A percentile compares a stretch with the other conserved stretches of the same genome.
Evolutionary conservation across 208 protist genomes (phyloP).

Genomic region (Trypanosoma melophagium): DNA sequence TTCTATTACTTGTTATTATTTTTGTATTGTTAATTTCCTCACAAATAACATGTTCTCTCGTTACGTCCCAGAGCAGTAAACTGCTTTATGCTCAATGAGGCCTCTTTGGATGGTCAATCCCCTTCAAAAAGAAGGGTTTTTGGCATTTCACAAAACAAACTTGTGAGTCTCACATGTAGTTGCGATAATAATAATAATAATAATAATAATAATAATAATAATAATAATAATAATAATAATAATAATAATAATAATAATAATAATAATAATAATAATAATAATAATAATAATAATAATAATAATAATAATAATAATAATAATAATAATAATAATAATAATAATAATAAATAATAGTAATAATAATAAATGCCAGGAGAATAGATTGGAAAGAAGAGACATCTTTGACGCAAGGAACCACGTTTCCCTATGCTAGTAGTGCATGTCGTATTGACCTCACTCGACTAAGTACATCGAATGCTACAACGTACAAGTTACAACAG

Average conservation of each 20-base stretch:
- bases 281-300: not conserved
- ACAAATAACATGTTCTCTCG: too few relatives aligned
- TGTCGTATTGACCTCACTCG: too few relatives aligned
- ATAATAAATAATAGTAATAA: not conserved
- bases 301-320: not conserved
- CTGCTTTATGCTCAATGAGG: not conserved
- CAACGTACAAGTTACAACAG: too few relatives aligned
- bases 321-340: not conserved
- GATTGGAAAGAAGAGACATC: too few relatives aligned
- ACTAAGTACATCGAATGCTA: too few relatives aligned
- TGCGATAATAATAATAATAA: not conserved
- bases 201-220: not conserved
- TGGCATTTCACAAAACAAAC: not conserved
- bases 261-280: not conserved
- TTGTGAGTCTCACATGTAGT: not conserved
- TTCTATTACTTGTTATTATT: too few relatives aligned
- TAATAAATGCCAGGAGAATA: not conserved
- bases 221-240: too few relatives aligned
- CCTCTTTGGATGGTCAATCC: not conserved
- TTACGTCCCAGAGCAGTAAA: not conserved
- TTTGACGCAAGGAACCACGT: too few relatives aligned
- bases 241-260: not conserved
- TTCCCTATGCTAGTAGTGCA: too few relatives aligned
- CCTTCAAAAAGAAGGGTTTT: not conserved
- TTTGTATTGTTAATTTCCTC: too few relatives aligned